Evolutionary conservation across 2,329 filamentous ascomycete genomes (phyloP), one percentile per base, ranked within the genome.

Genomic region (Ascochyta pisi): DNA sequence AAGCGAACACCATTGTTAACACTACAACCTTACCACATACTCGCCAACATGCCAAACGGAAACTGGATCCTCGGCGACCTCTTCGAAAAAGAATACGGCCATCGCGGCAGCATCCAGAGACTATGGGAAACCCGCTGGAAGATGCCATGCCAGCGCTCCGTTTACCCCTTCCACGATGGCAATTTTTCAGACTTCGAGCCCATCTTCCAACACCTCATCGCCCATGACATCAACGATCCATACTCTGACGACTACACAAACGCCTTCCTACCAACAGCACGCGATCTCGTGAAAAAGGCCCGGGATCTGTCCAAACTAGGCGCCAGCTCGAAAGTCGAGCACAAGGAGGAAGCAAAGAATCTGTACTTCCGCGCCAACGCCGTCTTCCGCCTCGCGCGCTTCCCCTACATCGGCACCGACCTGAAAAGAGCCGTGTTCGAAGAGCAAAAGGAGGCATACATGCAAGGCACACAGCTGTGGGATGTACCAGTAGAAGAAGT

Each of bases 141-240:
- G 29, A 66, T 74, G 23, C 73, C 73, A 3, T 73, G 71, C 48
- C 61, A 57, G 34, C 60, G 63, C 13, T 81, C 84, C 45, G 80
- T 91, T 4, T 89, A 90, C 62, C 87, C 87, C 0, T 92, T 92
- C 78, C 89, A 92, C 76, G 89, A 91, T 70, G 87, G 86, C 27
- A 77, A 80, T 15, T 83, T 83, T 58, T 81, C 86, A 56, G 89
- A 92, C 71, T 91, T 92, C 65, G 84, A 86, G 63, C 86, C 86
- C 4, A 82, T 92, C 41, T 57, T 58, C 60, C 43, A 59, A 1
- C 53, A 64, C 41, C 58, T 70, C 24, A 70, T 73, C 37, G 45
- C 83, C 75, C 78, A 84, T 66, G 79, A 84, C 62, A 82, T 87
- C 70, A 86, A 89, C 71, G 86, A 90, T 62, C 86, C 85, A n/a